Evolutionary conservation across 2,329 filamentous ascomycete genomes (phyloP), one percentile per base, ranked within the genome.

Genomic region (Aspergillus fumigatus): DNA sequence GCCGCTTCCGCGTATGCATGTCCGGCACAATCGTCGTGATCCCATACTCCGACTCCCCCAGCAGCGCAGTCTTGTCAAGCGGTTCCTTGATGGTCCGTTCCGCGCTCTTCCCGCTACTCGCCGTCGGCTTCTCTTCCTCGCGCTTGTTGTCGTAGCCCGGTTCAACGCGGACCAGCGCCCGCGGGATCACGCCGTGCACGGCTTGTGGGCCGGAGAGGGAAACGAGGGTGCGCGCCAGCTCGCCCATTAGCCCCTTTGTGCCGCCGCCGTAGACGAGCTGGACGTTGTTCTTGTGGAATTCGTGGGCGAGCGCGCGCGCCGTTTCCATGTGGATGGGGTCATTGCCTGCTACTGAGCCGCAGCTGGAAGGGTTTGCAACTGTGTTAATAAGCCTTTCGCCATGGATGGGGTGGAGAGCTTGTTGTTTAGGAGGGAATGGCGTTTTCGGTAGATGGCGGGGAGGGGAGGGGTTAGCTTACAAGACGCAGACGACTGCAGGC

Each of bases 1-100:
- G 82, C 65, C 89, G 85, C 80, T 99, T 99, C 62, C 94, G 86
- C 45, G 90, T 92, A 77, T 99, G 94, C 94, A 99, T 99, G 72
- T 97, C 92, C 65, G 86, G 82, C 27, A 97, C 94, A 8, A 97
- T 85, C 0, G 92, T 97, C 11, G 92, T 97, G 47, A 82, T 80
- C 9, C 94, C 94, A 71, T 90, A 99, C 53, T 78, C 74, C 0
- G 70, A 70, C 56, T 77, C 70, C 45, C 67, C 66, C 4, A 75
- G 61, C 40, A 74, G 65, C 1, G 65, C 63, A 10, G 64, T 49
- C 35, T 66, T 59, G 47, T 67, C 63, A 29, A 62, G 53, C 23
- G 55, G 51, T 50, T 87, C 84, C 50, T 88, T 85, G 8, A 88
- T 76, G 10, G 82, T 77, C 52, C 86, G 80, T 62, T 82, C 81